Percentiles rank a stretch among this genome's conserved stretches.
Evolutionary conservation across 768 basidiomycete genomes (phyloP).

Genomic region (Russula ochroleuca): DNA sequence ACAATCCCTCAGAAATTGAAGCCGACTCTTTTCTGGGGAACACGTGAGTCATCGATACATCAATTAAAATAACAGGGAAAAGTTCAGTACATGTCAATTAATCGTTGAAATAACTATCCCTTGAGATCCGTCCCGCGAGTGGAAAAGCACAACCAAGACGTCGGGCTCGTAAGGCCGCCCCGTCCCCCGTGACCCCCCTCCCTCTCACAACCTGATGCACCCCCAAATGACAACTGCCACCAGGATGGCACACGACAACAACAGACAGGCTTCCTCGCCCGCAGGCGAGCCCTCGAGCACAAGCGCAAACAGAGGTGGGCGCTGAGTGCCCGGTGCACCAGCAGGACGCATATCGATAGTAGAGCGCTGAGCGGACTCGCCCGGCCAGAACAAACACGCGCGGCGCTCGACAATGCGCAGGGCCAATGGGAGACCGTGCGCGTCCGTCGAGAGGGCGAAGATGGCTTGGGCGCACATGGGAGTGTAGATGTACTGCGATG

Average conservation of each 20-base stretch:
- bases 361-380: neutral
- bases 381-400: neutral
- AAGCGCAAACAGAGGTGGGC: conserved; percentile 15
- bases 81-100: neutral
- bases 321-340: conserved; percentile 19
- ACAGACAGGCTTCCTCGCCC: conserved; percentile 23
- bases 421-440: conserved; percentile 24
- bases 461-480: conserved; percentile 11
- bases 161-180: no score
- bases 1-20: neutral
- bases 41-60: neutral
- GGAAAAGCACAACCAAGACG: no score
- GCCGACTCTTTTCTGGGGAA: no score
- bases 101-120: neutral
- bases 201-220: conserved; percentile 9
- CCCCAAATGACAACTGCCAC: conserved; percentile 20
- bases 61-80: neutral
- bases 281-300: conserved; percentile 25
- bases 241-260: conserved; percentile 17
- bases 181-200: no score
- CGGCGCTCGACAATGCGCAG: conserved; percentile 23
- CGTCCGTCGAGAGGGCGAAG: conserved; percentile 22
- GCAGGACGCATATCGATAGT: conserved; percentile 23
- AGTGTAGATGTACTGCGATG: neutral
- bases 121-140: neutral